A percentile compares a stretch with the other conserved stretches of the same genome.
Conservation (phyloP, 768 basidiomycete species). For the Tylopilus plumbeoviolaceoides region DNA sequence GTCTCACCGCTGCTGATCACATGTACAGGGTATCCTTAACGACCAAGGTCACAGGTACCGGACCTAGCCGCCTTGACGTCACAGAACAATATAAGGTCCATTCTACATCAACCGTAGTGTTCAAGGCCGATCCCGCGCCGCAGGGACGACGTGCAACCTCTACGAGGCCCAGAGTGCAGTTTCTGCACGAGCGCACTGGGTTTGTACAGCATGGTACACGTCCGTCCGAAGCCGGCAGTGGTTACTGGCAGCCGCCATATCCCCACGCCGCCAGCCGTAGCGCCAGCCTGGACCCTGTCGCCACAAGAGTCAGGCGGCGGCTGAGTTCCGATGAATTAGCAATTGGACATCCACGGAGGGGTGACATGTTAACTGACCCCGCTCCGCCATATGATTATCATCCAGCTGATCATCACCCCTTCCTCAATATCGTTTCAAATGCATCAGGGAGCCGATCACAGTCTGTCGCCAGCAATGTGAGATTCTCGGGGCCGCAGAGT, state of each 20-base stretch:
- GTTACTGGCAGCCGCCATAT: background rate
- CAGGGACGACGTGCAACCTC: conserved; percentile 21
- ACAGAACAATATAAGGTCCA: conserved; percentile 76
- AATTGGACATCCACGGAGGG: background rate
- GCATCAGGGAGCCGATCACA: background rate
- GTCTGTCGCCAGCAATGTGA: conserved; percentile 9
- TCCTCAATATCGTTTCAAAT: conserved; percentile 6
- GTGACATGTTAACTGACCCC: conserved; percentile 11
- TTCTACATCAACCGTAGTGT: conserved; percentile 67
- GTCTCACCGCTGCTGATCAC: background rate
- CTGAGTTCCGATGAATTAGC: conserved; percentile 8
- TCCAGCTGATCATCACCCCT: background rate
- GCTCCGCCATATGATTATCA: conserved; percentile 32
- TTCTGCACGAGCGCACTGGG: conserved; percentile 3
- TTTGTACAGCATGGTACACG: background rate
- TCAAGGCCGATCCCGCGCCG: conserved; percentile 50
- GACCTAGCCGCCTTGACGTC: conserved; percentile 69
- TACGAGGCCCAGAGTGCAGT: conserved; percentile 15
- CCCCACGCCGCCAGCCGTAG: conserved; percentile 2
- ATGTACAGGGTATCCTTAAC: background rate
- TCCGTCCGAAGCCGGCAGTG: background rate
- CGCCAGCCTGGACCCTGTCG: conserved; percentile 8
- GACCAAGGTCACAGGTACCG: conserved; percentile 41
- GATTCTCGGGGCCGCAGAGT: conserved; percentile 11
- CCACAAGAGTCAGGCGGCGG: conserved; percentile 7